phyloP scores from a whole-genome alignment of 805 yeast genomes.

The Ogataea methanolica region DNA sequence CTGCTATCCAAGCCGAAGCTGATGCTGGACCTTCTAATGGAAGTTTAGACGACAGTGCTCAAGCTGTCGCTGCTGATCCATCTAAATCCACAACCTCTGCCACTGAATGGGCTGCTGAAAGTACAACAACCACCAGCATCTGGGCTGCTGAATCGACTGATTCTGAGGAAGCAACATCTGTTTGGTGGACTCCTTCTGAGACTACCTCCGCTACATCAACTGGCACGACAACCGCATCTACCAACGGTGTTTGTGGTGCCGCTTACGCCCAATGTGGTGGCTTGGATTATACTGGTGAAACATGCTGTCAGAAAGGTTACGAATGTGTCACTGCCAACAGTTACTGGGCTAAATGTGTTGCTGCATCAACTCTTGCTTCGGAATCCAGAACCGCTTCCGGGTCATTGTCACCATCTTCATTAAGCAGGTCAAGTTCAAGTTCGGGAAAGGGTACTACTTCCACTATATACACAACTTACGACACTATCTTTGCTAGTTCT shows the following conservation, averaged over 20 bases:
- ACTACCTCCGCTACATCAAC: constrained; percentile 5
- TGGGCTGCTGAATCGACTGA: neutral
- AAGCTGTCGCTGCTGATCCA: constrained; percentile 4
- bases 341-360: constrained; percentile 28
- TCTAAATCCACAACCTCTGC: constrained; percentile 2
- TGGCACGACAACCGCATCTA: constrained; percentile 5
- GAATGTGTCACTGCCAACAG: constrained; percentile 21
- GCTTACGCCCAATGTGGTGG: constrained; percentile 31
- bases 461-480: constrained; percentile 13
- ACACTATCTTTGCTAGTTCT: constrained; percentile 7
- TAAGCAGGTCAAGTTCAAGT: neutral
- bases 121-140: neutral
- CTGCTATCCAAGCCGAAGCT: constrained; percentile 1
- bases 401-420: neutral
- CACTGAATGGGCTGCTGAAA: constrained; percentile 2
- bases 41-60: constrained; percentile 13
- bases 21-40: constrained; percentile 9
- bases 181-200: constrained; percentile 15
- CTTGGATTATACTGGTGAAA: constrained; percentile 20
- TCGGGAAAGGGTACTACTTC: neutral
- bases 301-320: constrained; percentile 23
- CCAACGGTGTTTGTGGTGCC: constrained; percentile 16
- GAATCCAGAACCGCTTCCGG: neutral
- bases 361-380: constrained; percentile 19
- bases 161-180: constrained; percentile 9